These are phyloP conservation scores for Boechera stricta DNA, from an alignment of 345 rosid species.

Conservation along the genomic window DNA sequence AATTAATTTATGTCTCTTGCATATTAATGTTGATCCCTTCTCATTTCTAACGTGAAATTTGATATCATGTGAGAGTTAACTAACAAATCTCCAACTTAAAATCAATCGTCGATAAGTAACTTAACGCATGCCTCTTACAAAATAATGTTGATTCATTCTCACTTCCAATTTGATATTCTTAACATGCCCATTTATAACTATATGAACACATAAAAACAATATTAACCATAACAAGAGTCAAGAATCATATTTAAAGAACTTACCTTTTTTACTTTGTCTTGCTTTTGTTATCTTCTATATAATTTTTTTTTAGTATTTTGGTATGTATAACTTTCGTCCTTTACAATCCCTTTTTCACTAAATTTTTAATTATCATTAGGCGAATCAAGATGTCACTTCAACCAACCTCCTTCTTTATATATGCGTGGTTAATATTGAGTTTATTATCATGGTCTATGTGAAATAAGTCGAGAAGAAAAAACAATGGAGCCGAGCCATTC, in stretches of 20 bases:
- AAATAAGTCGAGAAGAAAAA: slow-evolving; percentile 1
- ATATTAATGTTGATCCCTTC: no score
- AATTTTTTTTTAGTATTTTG: slow-evolving; percentile 17
- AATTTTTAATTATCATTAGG: slow-evolving; percentile 16
- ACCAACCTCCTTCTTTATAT: slow-evolving; percentile 24
- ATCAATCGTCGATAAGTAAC: not conserved
- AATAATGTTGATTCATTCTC: not conserved
- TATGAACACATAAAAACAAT: not conserved
- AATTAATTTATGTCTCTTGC: no score
- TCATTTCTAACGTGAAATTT: no score
- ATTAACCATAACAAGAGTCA: not conserved
- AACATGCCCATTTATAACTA: not conserved
- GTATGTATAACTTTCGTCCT: slow-evolving; percentile 25
- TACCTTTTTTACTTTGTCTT: slow-evolving; percentile 18
- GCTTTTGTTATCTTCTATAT: slow-evolving; percentile 30
- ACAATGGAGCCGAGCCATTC: slow-evolving; percentile 40
- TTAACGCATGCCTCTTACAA: not conserved
- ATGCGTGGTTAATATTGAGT: slow-evolving; percentile 14
- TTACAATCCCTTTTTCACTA: slow-evolving; percentile 16
- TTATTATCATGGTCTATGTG: slow-evolving; percentile 1
- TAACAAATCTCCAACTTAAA: no score
- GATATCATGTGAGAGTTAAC: no score
- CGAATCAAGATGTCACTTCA: slow-evolving; percentile 8
- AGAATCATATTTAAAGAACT: slow-evolving; percentile 23
- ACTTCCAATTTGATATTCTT: not conserved